Evolutionary conservation across 257 asterid genomes (phyloP), one percentile per base, ranked within the genome.

Genomic region (Solanum ossicruentum): DNA sequence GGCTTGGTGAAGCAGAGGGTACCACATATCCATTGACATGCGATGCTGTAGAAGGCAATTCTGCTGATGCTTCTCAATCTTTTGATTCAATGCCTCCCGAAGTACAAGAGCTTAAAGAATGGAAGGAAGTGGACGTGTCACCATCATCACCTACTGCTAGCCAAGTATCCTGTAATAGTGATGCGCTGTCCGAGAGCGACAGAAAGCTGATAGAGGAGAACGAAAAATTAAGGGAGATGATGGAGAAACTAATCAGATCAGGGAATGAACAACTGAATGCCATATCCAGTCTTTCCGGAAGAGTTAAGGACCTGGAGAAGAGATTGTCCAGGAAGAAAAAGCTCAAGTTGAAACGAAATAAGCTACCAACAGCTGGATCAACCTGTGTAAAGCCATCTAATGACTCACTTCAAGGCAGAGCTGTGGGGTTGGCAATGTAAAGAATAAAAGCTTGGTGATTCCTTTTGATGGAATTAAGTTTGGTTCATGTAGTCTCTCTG

Each of bases 301-400:
- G 95, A 86, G 89, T 95, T 2, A 88, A 90, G 88, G 92, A 93
- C 16, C 86, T 95, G 89, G 97, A 95, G 91, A 93, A 85, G 90
- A 91, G 66, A 52, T 78, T 93, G 6, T 57, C 90, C 5, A 88
- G 87, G 91, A 92, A 88, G 83, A 93, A 88, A 88, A 93, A 91
- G 65, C 52, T 90, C 87, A 92, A 89, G 87, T 7, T 89, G 88
- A 90, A 73, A 77, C 86, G 84, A 8, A 9, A 41, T 67, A 49
- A 67, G 63, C 0, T 32, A 3, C 26, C 87, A 8, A n/a, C 75
- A 39, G 45, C 86, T 66, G 58, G 85, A 26, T 79, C 88, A 8
- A 41, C 84, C 8, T 86, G 86, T 79, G 12, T 80, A 58, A 87
- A 83, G 70, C 70, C 61, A 13, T 61, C 36, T 2, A 80, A 85